phyloP scores from a whole-genome alignment of 768 basidiomycete species.

The Floccularia luteovirens region DNA sequence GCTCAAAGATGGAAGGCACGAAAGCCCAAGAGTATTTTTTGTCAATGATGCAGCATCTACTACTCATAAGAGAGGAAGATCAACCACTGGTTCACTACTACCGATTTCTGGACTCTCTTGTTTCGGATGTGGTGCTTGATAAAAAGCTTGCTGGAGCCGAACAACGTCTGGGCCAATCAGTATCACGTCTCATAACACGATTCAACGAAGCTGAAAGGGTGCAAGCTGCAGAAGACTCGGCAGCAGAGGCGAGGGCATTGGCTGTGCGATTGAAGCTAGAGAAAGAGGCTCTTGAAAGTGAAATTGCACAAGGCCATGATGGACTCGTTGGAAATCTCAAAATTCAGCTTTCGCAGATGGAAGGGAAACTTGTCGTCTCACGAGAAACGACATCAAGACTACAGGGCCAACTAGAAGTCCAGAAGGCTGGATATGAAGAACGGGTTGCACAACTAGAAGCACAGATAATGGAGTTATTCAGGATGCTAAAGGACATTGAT shows the following conservation, averaged over 20 bases:
- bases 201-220: slow-evolving; percentile 87
- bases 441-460: slow-evolving; percentile 83
- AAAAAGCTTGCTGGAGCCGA: slow-evolving; percentile 83
- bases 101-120: slow-evolving; percentile 83
- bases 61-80: slow-evolving; percentile 86
- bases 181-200: slow-evolving; percentile 80
- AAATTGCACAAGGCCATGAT: slow-evolving; percentile 72
- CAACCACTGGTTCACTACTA: slow-evolving; percentile 82
- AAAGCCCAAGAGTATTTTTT: slow-evolving; percentile 81
- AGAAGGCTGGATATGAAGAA: slow-evolving; percentile 77
- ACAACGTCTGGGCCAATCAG: slow-evolving; percentile 80
- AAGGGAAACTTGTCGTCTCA: slow-evolving; percentile 73
- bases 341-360: slow-evolving; percentile 54
- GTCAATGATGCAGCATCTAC: slow-evolving; percentile 89
- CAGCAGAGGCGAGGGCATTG: slow-evolving; percentile 55
- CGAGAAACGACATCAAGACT: slow-evolving; percentile 72
- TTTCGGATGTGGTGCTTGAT: slow-evolving; percentile 89
- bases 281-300: slow-evolving; percentile 77
- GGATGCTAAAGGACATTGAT: slow-evolving; percentile 85
- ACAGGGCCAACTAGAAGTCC: slow-evolving; percentile 69
- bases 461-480: slow-evolving; percentile 90
- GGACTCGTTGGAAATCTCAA: slow-evolving; percentile 84
- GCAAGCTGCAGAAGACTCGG: slow-evolving; percentile 74
- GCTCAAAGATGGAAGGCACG: slow-evolving; percentile 67
- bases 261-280: slow-evolving; percentile 66